Evolutionary conservation across 768 basidiomycete genomes (phyloP).

Genomic region (Thelephora aurantiotincta): DNA sequence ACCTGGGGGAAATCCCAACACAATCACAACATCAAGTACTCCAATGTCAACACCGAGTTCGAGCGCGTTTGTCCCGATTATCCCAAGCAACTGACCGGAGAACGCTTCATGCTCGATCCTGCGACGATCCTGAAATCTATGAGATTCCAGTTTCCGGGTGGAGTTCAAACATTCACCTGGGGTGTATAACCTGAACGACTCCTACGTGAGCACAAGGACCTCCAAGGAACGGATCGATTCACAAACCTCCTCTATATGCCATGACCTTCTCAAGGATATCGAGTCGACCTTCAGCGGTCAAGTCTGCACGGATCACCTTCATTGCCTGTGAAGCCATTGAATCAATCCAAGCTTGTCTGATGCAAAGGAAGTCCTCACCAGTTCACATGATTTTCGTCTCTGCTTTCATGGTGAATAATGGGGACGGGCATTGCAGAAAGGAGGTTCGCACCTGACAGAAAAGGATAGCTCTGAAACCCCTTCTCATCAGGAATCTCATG

Average conservation of each 20-base stretch:
- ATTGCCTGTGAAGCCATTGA: conserved; percentile 37
- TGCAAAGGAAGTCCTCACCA: conserved; percentile 28
- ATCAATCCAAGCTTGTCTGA: neutral
- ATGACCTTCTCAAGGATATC: conserved; percentile 68
- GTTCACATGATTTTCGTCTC: conserved; percentile 73
- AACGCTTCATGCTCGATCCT: conserved; percentile 81
- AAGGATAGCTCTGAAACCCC: conserved; percentile 70
- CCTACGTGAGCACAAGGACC: neutral
- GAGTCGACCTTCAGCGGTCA: conserved; percentile 59
- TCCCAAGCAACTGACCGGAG: conserved; percentile 67
- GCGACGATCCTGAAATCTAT: conserved; percentile 48
- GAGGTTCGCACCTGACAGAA: conserved; percentile 61
- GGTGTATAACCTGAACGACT: conserved; percentile 48
- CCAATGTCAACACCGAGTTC: conserved; percentile 91
- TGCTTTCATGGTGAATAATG: conserved; percentile 14
- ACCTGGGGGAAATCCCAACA: conserved; percentile 70
- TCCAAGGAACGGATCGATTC: neutral
- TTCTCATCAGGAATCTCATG: conserved; percentile 73
- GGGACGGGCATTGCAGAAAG: neutral
- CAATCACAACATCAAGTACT: conserved; percentile 76
- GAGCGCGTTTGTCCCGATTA: conserved; percentile 81
- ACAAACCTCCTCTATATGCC: conserved; percentile 71
- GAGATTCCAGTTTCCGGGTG: neutral
- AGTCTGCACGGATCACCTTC: conserved; percentile 56
- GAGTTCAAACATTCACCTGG: conserved; percentile 26